Evolutionary conservation across 257 asterid species (phyloP), one percentile per base, ranked within the genome.

Genomic region (Capsicum pubescens): DNA sequence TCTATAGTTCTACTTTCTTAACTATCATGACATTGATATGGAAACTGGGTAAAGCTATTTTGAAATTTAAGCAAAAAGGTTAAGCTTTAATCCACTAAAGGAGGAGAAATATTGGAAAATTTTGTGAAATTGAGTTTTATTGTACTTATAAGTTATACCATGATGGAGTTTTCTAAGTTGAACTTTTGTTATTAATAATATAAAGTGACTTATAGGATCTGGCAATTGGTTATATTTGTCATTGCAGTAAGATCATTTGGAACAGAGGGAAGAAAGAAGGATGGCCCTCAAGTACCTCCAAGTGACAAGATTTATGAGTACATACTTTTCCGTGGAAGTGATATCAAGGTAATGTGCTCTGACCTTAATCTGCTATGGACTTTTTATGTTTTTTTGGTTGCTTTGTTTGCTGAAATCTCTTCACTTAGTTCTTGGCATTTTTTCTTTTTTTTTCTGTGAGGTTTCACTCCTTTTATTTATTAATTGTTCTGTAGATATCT

Each of bases 301-400:
- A 88, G 97, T 55, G 99, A 94, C 86, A 96, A 92, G 87, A 85
- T 93, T 80, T 96, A 94, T 87, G 99, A 96, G 55, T 96, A 92
- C 90, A 96, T 96, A 79, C 93, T 96, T 39, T 96, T 96, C 71
- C 93, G 98, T 79, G 98, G 99, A 87, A 94, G 91, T 89, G 99
- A 96, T 85, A 94, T 96, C 83, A 96, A 93, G 98, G 99, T 96
- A 85, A 35, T 39, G 32, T 63, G 81, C 70, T 74, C 57, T 46
- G 21, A 63, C 66, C 74, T 83, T 17, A 68, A 76, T 82, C 26
- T 32, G 56, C 21, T 67, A 16, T 82, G 56, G 26, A 39, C 13
- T 35, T 42, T 69, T 60, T 8, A 54, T 21, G 70, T n/a, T 48
- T 74, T 81, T 61, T n/a, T 26, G 5, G 15, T 83, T 21, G 63